Conservation (phyloP, 2,329 filamentous ascomycete species). For the Xylariaceae sp. region DNA sequence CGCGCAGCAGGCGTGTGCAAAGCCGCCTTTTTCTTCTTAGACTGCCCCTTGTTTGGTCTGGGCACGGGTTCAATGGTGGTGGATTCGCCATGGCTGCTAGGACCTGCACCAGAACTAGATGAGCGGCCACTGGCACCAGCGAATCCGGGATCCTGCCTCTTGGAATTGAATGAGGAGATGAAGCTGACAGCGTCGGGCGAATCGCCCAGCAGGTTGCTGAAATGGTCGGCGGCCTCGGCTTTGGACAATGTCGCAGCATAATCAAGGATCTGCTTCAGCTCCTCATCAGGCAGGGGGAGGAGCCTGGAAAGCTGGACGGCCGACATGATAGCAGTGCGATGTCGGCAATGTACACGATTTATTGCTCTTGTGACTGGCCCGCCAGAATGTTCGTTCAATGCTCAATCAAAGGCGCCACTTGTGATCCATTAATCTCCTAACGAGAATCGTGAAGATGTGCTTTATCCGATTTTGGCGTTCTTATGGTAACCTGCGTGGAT, state of each 20-base stretch:
- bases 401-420: too few species aligned
- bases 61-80: constrained; percentile 42
- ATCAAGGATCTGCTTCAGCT: constrained; percentile 76
- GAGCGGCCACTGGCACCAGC: constrained; percentile 13
- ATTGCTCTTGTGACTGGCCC: background rate
- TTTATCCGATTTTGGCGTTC: background rate
- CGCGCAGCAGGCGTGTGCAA: constrained; percentile 63
- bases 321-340: constrained; percentile 42
- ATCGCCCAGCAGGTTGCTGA: constrained; percentile 84
- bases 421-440: background rate
- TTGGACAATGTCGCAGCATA: constrained; percentile 76
- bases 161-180: constrained; percentile 75
- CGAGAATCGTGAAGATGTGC: background rate
- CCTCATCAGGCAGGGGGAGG: constrained; percentile 78
- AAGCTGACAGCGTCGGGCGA: constrained; percentile 73
- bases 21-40: constrained; percentile 57
- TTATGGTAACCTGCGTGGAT: too few species aligned
- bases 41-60: constrained; percentile 43
- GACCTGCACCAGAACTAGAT: constrained; percentile 9
- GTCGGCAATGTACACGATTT: background rate
- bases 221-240: constrained; percentile 73
- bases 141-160: constrained; percentile 43
- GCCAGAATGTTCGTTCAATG: background rate
- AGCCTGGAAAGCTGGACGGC: constrained; percentile 69
- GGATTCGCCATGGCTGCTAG: constrained; percentile 19